Percentiles rank a stretch among this genome's conserved stretches.
Evolutionary conservation across 441 rosid species (phyloP).

Genomic region (Geranium incanum): DNA sequence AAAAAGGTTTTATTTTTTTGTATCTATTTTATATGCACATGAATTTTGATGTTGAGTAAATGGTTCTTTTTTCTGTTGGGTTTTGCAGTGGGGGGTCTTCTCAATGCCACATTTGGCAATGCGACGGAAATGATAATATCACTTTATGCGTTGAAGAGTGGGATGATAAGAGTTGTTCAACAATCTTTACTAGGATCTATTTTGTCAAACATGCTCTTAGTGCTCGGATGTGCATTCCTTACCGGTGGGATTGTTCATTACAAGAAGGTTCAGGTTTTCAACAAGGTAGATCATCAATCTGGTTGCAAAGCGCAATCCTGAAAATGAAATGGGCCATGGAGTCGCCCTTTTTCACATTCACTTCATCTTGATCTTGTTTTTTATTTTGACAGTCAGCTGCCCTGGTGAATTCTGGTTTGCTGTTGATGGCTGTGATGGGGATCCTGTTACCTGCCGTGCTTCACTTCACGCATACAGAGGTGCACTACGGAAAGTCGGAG

Average conservation of each 20-base stretch:
- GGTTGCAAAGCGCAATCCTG: neutral
- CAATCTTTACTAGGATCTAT: conserved; percentile 76
- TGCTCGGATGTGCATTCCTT: conserved; percentile 32
- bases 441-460: conserved; percentile 82
- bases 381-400: conserved; percentile 46
- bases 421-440: conserved; percentile 93
- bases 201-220: conserved; percentile 64
- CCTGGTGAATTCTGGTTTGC: conserved; percentile 69
- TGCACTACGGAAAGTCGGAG: conserved; percentile 74
- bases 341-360: neutral
- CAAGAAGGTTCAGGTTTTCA: conserved; percentile 63
- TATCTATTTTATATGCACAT: too few relatives aligned
- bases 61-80: neutral
- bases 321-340: neutral
- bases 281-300: conserved; percentile 36
- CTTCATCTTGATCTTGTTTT: neutral
- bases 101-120: conserved; percentile 91
- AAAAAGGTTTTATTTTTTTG: too few relatives aligned
- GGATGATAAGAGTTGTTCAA: conserved; percentile 90
- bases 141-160: conserved; percentile 59
- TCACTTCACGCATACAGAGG: conserved; percentile 71
- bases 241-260: conserved; percentile 62
- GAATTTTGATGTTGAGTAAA: too few relatives aligned
- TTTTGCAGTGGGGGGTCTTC: conserved; percentile 75
- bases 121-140: conserved; percentile 87